A percentile compares a stretch with the other conserved stretches of the same genome.
phyloP scores from a whole-genome alignment of 2,329 filamentous ascomycete species.

The Colletotrichum sp. region DNA sequence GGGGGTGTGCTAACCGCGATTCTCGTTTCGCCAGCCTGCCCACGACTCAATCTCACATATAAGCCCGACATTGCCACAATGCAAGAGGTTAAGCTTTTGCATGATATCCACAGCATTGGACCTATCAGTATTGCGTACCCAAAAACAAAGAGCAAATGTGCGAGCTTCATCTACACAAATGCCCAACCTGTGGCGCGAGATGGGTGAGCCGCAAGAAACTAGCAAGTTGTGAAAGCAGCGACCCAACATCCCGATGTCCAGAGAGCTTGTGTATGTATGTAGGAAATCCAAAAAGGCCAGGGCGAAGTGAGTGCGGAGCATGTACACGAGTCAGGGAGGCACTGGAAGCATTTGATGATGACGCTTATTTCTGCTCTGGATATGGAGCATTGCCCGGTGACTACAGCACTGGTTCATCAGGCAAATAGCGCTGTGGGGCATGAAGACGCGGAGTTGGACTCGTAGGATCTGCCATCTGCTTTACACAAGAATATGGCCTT shows the following conservation, averaged over 20 bases:
- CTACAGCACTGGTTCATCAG: background rate
- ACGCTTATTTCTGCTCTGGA: background rate
- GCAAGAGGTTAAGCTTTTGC: background rate
- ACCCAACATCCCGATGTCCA: conserved; percentile 33
- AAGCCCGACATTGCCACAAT: background rate
- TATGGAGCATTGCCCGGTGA: background rate
- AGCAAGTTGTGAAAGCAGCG: conserved; percentile 38
- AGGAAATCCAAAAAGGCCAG: conserved; percentile 34
- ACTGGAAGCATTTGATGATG: conserved; percentile 31
- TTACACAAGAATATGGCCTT: background rate
- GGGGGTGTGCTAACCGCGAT: background rate
- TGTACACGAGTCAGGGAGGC: conserved; percentile 34
- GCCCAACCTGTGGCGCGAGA: conserved; percentile 32
- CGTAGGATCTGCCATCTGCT: background rate
- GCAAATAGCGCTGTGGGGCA: background rate
- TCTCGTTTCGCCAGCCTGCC: background rate
- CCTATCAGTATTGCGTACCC: background rate
- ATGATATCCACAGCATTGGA: background rate
- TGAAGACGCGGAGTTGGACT: background rate
- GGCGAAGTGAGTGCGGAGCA: conserved; percentile 34
- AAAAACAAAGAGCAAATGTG: conserved; percentile 32
- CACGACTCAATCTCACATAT: background rate
- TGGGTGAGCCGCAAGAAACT: conserved; percentile 40
- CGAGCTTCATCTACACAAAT: conserved; percentile 39
- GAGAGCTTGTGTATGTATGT: conserved; percentile 42